Evolutionary conservation across 106 monocot species (phyloP), one percentile per base, ranked within the genome.

Genomic region (Dendrobium chrysotoxum): DNA sequence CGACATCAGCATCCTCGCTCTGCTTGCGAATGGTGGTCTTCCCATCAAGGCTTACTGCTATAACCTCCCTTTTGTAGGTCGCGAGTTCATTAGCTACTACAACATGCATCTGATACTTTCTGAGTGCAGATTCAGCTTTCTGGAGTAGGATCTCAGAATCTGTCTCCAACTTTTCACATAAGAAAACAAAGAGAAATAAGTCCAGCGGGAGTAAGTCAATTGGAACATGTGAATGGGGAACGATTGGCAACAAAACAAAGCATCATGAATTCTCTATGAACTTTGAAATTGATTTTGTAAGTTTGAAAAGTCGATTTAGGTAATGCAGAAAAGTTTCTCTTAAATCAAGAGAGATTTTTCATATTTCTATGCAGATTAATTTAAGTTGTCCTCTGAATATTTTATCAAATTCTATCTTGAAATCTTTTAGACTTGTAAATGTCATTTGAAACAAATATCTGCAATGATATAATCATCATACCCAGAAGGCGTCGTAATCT

Each of bases 81-180:
- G 87, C 84, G 2, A 99, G 82, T 79, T 85, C 84, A 75, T 99
- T 99, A 16, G 98, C 98, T 12, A 95, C 88, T 1, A 99, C 98
- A 5, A 93, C 89, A 79, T 99, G 80, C 98, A 93, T 91, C 42
- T 83, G 78, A 57, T 99, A 91, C 79, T 89, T 99, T 41, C 42
- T 85, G 79, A 95, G 47, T 6, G 98, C 91, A 53, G 80, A 61
- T 23, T 84, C 86, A 40, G 98, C 95, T 80, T 99, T 99, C 77
- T 91, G 86, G 12, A 95, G 88, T n/a, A 99, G 86, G 50, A 99
- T 93, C 54, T 93, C 82, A 26, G 91, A 84, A 87, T 99, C 93
- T 13, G 98, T 99, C 83, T 99, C 98, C 77, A 99, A 81, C 98
- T 98, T 82, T 72, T 71, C 28, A 21, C 4, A 28, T 7, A 41